Evolutionary conservation across 2,329 filamentous ascomycete species (phyloP).

Genomic region (Fusarium miscanthi): DNA sequence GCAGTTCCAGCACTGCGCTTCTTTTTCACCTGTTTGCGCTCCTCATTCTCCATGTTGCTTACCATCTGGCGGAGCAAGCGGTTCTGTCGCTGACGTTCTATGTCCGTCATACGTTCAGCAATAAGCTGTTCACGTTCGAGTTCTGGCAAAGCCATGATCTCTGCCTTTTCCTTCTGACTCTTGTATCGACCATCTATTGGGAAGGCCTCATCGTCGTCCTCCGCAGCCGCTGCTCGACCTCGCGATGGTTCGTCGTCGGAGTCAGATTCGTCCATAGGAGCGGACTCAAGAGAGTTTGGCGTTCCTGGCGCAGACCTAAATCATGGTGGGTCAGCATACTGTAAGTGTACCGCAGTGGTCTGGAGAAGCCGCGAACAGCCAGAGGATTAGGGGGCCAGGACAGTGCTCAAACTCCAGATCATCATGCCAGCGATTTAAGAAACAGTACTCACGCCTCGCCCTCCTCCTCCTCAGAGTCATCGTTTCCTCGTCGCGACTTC

Average conservation of each 20-base stretch:
- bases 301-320: slow-evolving; percentile 75
- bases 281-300: slow-evolving; percentile 81
- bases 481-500: slow-evolving; percentile 60
- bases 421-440: neutral
- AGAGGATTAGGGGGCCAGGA: neutral
- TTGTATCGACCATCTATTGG: slow-evolving; percentile 89
- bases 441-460: slow-evolving; percentile 55
- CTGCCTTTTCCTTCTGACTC: slow-evolving; percentile 76
- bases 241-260: slow-evolving; percentile 66
- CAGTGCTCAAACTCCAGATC: neutral
- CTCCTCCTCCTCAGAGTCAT: slow-evolving; percentile 76
- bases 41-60: slow-evolving; percentile 71
- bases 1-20: slow-evolving; percentile 83
- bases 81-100: slow-evolving; percentile 85
- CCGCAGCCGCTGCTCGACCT: slow-evolving; percentile 55
- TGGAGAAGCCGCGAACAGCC: neutral
- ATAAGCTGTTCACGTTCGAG: slow-evolving; percentile 91
- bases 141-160: slow-evolving; percentile 88
- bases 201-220: slow-evolving; percentile 74
- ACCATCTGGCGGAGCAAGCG: slow-evolving; percentile 83
- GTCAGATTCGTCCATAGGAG: slow-evolving; percentile 89
- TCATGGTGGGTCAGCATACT: slow-evolving; percentile 25
- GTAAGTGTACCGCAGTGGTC: neutral
- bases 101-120: slow-evolving; percentile 85
- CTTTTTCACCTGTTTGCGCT: slow-evolving; percentile 64